Conservation (phyloP, 345 rosid genomes). For the Eucalyptus marginata region DNA sequence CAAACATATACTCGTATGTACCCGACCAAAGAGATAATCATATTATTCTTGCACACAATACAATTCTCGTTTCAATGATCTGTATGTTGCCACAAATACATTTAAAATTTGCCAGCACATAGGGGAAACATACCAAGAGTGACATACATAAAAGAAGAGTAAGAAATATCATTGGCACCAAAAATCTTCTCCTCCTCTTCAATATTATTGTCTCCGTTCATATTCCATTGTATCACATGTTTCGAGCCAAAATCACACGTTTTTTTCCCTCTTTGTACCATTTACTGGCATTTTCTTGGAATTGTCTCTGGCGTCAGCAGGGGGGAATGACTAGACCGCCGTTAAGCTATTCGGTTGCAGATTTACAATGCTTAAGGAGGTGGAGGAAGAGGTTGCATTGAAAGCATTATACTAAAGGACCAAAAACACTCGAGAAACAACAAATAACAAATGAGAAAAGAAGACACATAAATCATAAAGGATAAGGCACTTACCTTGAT, state of each 20-base stretch:
- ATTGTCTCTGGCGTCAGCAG: background rate
- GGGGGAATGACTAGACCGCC: background rate
- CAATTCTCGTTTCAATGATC: background rate
- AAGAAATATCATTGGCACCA: background rate
- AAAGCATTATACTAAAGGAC: background rate
- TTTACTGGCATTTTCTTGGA: background rate
- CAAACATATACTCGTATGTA: background rate
- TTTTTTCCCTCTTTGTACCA: background rate
- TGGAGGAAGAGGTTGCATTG: background rate
- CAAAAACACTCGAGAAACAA: background rate
- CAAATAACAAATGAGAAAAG: background rate
- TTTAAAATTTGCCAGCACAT: background rate
- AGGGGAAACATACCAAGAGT: background rate
- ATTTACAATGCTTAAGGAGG: background rate
- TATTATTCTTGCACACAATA: background rate
- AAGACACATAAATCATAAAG: background rate
- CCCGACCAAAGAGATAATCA: background rate
- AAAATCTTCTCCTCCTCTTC: background rate
- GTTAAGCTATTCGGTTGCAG: background rate
- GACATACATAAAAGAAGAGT: background rate
- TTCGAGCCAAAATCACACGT: no score
- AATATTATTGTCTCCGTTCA: no score
- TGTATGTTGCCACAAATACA: background rate
- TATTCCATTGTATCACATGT: no score
- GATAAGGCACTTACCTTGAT: constrained; percentile 40